phyloP scores from a whole-genome alignment of 2,329 filamentous ascomycete species.

The Curvularia sp. region DNA sequence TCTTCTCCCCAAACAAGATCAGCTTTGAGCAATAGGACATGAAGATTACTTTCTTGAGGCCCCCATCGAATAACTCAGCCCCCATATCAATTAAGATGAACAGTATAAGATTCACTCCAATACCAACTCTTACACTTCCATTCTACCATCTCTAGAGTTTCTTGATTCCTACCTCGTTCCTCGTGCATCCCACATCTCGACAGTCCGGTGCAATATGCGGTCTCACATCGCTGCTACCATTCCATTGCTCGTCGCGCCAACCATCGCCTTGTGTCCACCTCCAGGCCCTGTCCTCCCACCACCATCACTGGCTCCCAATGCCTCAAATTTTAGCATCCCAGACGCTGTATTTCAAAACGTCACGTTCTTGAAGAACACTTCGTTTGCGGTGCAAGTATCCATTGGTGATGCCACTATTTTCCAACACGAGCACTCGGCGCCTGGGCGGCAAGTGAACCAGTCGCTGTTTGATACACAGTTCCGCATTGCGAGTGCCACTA shows the following conservation, averaged over 20 bases:
- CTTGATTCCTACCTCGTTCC: neutral
- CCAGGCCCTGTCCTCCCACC: constrained; percentile 32
- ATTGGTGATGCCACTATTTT: constrained; percentile 28
- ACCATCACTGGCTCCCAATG: constrained; percentile 15
- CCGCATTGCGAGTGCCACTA: constrained; percentile 37
- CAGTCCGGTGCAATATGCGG: neutral
- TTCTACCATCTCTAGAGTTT: neutral
- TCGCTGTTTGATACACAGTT: constrained; percentile 26
- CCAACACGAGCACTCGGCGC: constrained; percentile 24
- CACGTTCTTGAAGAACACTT: constrained; percentile 24
- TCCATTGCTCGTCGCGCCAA: constrained; percentile 1
- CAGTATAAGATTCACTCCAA: constrained; percentile 2
- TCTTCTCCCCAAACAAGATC: neutral
- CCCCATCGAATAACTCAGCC: neutral
- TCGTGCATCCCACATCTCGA: neutral
- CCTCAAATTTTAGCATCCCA: constrained; percentile 13
- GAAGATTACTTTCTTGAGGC: constrained; percentile 1
- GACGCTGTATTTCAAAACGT: constrained; percentile 10
- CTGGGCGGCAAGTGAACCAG: constrained; percentile 19
- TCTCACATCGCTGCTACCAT: neutral
- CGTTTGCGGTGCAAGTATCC: constrained; percentile 33
- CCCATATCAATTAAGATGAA: neutral
- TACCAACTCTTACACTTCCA: neutral
- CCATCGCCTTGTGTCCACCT: constrained; percentile 29
- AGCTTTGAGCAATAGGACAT: constrained; percentile 1